Evolutionary conservation across 768 basidiomycete species (phyloP), one percentile per base, ranked within the genome.

Genomic region (Gloeostereum incarnatum): DNA sequence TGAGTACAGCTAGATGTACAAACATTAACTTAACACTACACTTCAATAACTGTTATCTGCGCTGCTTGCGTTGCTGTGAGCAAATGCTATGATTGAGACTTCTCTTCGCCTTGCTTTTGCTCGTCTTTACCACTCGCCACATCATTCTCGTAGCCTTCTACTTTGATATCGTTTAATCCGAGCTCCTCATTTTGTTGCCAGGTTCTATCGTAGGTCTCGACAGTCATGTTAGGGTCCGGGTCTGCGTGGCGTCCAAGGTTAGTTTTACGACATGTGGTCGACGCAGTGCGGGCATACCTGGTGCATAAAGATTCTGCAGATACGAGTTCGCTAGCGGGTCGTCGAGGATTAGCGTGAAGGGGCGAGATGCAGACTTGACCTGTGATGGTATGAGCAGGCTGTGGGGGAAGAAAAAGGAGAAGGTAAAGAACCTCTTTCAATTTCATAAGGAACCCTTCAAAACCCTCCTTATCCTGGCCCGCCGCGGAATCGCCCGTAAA

Each of bases 241-340:
- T 99, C 94, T 3, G n/a, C n/a, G n/a, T n/a, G n/a, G n/a, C n/a
- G n/a, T n/a, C n/a, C n/a, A n/a, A n/a, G n/a, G n/a, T n/a, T n/a
- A n/a, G n/a, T n/a, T n/a, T n/a, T n/a, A n/a, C n/a, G n/a, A n/a
- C n/a, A n/a, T n/a, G n/a, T n/a, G n/a, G n/a, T n/a, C n/a, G n/a
- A n/a, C n/a, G n/a, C n/a, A n/a, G n/a, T n/a, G n/a, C n/a, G n/a
- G n/a, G n/a, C n/a, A n/a, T n/a, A n/a, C n/a, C n/a, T n/a, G 96
- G 96, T 0, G 96, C 94, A 54, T 94, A 97, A n/a, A 93, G 50
- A 56, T 91, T 96, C 57, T 99, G 96, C 31, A 99, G 65, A 53
- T 98, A 93, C 2, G 90, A 93, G 57, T 98, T 97, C 10, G 89
- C 82, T 14, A 98, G 67, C 2, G 96, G 96, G 53, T 98, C 94